Base-by-base conservation (phyloP, 352 stramenopile species). In the Phytophthora multivora region DNA sequence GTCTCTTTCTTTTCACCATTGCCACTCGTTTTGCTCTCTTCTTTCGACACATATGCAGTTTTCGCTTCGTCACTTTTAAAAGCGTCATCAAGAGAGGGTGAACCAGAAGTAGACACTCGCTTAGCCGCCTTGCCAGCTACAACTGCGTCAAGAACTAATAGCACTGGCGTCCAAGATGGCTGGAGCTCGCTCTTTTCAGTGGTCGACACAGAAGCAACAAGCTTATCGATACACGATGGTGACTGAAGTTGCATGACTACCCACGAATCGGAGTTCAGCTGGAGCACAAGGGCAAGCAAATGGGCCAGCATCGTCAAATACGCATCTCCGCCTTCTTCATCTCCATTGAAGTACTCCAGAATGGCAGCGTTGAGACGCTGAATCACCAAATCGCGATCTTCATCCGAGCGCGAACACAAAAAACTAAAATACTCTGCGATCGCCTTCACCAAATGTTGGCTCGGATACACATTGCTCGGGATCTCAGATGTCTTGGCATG, bases 391-490 rank as follows among this genome's bases (percentile, higher is more conserved):
- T 80, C 63, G 15, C 78, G 71, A 35, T 95, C 86, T 26, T 74
- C 79, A 38, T 86, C 61, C 15, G 85, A 86, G 16, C 70, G 77
- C 1, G 66, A 79, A 41, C 73, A 83, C 39, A 93, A 45, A 11
- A 86, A 71, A 23, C 69, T 74, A 13, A 95, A 80, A 52, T 92
- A 86, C 35, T 94, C 76, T 16, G 87, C 81, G 18, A 95, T 69
- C 11, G 66, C 55, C 23, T 80, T 80, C 5, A 89, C 80, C 19
- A 94, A 68, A 12, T 74, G 60, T 47, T 90, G 75, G 11, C 78
- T 63, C 2, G 69, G 64, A 47, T 79, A 81, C 40, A 71, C 51
- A 30, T 49, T 58, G 23, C 26, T 53, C 12, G n/a, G 13, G 33
- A 23, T 30, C 25, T 71, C 59, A 23, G 28, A 42, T 33, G 51